Conservation (phyloP, 352 stramenopile genomes). For the Plasmopara halstedii region DNA sequence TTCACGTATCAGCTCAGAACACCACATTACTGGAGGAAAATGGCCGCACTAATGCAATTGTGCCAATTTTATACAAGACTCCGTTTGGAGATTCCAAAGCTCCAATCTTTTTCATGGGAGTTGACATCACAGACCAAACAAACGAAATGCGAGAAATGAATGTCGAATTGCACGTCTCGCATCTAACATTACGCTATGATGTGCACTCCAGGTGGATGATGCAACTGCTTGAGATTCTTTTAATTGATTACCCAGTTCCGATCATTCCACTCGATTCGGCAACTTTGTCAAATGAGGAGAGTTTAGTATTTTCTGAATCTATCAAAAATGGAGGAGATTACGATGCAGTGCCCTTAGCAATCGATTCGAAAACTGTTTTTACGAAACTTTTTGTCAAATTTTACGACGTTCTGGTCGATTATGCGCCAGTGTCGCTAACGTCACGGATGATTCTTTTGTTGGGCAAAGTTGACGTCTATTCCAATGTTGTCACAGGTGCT, state of each 20-base stretch:
- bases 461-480: slow-evolving; percentile 67
- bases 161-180: slow-evolving; percentile 78
- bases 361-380: slow-evolving; percentile 74
- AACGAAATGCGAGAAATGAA: slow-evolving; percentile 87
- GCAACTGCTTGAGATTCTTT: slow-evolving; percentile 62
- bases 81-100: slow-evolving; percentile 66
- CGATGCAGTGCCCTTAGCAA: slow-evolving; percentile 55
- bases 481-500: slow-evolving; percentile 81
- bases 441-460: slow-evolving; percentile 73
- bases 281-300: slow-evolving; percentile 49
- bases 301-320: slow-evolving; percentile 30
- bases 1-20: slow-evolving; percentile 67
- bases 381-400: slow-evolving; percentile 85
- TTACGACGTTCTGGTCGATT: slow-evolving; percentile 78
- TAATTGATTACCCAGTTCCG: slow-evolving; percentile 74
- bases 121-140: slow-evolving; percentile 74
- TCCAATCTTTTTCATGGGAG: slow-evolving; percentile 70
- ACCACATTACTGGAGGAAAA: slow-evolving; percentile 72
- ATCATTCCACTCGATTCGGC: slow-evolving; percentile 81
- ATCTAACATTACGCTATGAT: slow-evolving; percentile 76
- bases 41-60: slow-evolving; percentile 24
- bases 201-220: slow-evolving; percentile 76
- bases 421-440: slow-evolving; percentile 47
- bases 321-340: slow-evolving; percentile 25
- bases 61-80: slow-evolving; percentile 76